phyloP scores from a whole-genome alignment of 2,329 filamentous ascomycete species.

The Fusarium sterilihyphosum region DNA sequence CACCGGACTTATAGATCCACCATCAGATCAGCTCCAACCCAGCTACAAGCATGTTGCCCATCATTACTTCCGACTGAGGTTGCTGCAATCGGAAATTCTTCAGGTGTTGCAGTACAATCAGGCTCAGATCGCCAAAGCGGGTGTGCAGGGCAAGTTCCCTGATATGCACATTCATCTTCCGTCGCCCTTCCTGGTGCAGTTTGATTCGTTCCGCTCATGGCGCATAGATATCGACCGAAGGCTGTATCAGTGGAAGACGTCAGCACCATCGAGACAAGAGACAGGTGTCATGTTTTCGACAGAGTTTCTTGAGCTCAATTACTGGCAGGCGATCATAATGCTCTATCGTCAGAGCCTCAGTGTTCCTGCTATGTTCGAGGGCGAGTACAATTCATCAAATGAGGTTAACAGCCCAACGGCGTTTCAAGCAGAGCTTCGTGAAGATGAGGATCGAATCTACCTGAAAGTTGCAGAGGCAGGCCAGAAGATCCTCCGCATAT shows the following conservation, averaged over 20 bases:
- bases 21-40: slow-evolving; percentile 66
- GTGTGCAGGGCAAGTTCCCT: slow-evolving; percentile 72
- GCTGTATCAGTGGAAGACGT: slow-evolving; percentile 86
- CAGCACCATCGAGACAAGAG: slow-evolving; percentile 78
- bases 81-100: slow-evolving; percentile 93
- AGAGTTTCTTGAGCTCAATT: slow-evolving; percentile 93
- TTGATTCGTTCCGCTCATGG: slow-evolving; percentile 89
- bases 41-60: slow-evolving; percentile 92
- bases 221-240: slow-evolving; percentile 86
- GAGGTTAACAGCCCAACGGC: slow-evolving; percentile 72
- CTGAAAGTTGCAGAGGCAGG: slow-evolving; percentile 95
- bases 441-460: slow-evolving; percentile 92
- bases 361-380: slow-evolving; percentile 84
- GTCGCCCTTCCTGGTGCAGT: slow-evolving; percentile 85
- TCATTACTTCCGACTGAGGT: slow-evolving; percentile 88
- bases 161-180: slow-evolving; percentile 82
- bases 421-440: slow-evolving; percentile 71
- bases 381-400: slow-evolving; percentile 75
- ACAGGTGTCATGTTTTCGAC: slow-evolving; percentile 90
- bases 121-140: slow-evolving; percentile 77
- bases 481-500: slow-evolving; percentile 89
- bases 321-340: slow-evolving; percentile 98
- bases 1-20: slow-evolving; percentile 73
- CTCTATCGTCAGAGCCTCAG: slow-evolving; percentile 91
- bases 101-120: slow-evolving; percentile 95